Percentiles rank a stretch among this genome's conserved stretches.
Conservation (phyloP, 2,329 filamentous ascomycete species). For the Colletotrichum navitas region DNA sequence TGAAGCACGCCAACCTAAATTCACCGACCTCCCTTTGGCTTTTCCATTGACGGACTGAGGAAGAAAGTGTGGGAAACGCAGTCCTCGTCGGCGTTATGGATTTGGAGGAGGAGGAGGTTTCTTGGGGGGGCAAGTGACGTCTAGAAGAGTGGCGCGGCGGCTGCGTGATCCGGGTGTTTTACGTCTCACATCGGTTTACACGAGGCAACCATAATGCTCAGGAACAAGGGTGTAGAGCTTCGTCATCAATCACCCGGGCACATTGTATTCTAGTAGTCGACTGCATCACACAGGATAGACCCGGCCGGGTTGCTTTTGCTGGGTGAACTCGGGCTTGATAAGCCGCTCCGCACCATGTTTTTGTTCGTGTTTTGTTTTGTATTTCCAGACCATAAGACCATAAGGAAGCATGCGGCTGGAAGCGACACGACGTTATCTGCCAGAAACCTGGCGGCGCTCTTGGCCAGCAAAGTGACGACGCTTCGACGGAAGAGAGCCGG, state of each 20-base stretch:
- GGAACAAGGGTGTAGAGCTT: background rate
- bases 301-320: background rate
- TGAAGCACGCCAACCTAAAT: constrained; percentile 12
- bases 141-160: background rate
- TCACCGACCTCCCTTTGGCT: background rate
- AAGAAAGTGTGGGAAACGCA: background rate
- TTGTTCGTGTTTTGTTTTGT: background rate
- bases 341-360: background rate
- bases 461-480: background rate
- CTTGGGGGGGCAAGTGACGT: background rate
- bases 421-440: background rate
- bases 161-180: background rate
- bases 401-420: background rate
- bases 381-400: background rate
- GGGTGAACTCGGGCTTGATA: background rate
- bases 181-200: background rate
- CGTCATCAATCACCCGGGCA: background rate
- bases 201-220: background rate
- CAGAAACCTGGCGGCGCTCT: background rate
- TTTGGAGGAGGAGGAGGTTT: background rate
- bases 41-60: background rate
- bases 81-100: background rate
- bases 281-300: background rate
- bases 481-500: background rate
- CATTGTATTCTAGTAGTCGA: background rate